A percentile compares a stretch with the other conserved stretches of the same genome.
These are phyloP conservation scores for Caryopteris hybrid DNA, from an alignment of 305 asterid genomes.

Conservation along the genomic window DNA sequence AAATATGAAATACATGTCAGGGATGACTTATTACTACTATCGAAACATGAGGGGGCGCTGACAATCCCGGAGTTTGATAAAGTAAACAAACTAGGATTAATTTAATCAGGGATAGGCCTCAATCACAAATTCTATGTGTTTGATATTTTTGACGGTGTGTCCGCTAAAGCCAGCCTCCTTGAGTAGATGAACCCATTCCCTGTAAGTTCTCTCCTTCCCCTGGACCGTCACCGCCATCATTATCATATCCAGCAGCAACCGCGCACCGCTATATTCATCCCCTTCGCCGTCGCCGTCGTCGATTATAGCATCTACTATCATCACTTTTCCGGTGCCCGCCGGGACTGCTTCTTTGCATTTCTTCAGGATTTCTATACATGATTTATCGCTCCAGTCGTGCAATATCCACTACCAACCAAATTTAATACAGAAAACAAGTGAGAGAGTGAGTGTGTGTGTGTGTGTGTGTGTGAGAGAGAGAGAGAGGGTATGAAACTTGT, in stretches of 20 bases:
- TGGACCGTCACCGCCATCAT: background rate
- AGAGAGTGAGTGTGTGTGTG: too few relatives aligned
- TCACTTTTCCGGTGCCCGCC: background rate
- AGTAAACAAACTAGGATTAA: background rate
- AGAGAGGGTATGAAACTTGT: conserved; percentile 1
- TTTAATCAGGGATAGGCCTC: conserved; percentile 30
- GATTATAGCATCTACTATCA: background rate
- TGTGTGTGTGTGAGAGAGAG: too few relatives aligned
- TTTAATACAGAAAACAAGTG: background rate
- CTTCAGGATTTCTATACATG: background rate
- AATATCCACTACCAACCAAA: background rate
- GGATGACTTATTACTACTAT: background rate
- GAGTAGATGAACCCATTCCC: conserved; percentile 29
- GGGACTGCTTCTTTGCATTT: background rate
- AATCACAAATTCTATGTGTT: conserved; percentile 28
- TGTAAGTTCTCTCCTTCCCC: conserved; percentile 7
- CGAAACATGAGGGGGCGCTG: too few relatives aligned
- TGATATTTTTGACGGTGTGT: conserved; percentile 9
- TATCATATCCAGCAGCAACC: background rate
- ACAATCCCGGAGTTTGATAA: too few relatives aligned
- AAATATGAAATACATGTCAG: too few relatives aligned
- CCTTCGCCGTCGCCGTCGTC: background rate
- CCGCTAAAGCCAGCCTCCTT: conserved; percentile 35
- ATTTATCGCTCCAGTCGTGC: background rate
- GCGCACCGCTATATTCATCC: background rate